Base-by-base conservation (phyloP, 73 alveolate genomes). In the Paramecium biaurelia region DNA sequence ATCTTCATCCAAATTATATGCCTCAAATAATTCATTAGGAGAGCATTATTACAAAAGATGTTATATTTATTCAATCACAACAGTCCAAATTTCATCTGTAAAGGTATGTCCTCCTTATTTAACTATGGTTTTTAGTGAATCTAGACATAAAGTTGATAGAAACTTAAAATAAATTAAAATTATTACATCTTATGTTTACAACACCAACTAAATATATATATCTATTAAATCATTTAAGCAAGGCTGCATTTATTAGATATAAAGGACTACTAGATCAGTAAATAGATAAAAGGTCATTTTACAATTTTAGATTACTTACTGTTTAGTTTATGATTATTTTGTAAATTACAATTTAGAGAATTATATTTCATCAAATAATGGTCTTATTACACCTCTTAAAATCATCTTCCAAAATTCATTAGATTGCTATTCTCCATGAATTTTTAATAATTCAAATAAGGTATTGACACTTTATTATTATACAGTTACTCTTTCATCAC, bases 331-430 rank as follows among this genome's bases (percentile, higher is more conserved):
- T 18, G 47, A 21, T 26, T 79, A 43, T 24, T 79, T 79, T 10
- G 45, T 10, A 11, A 24, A 43, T 79, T 79, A 21, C 12, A 20
- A 45, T 79, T 79, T 79, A 21, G 94, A 58, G 26, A 89, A 70
- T 26, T 89, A 42, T 15, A 89, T 89, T 14, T 89, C 94, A 89
- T 89, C 94, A 70, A 89, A 89, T 42, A 89, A 82, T 43, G 94
- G 94, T 89, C 70, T 89, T 9, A 89, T 47, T 2, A 89, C 94
- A 6, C 94, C 94, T 49, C 88, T 89, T 21, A 89, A 70, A 26
- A 89, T 70, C 58, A 89, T 76, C 24, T 70, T 89, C 94, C 94
- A 89, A 72, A 89, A 89, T 89, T 89, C 94, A 57, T 21, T 38
- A 42, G 67, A 57, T 30, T 70, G 47, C 15, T 45, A 32, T 30